Evolutionary conservation across 805 yeast species (phyloP).

Genomic region (Monosporozyma unispora): DNA sequence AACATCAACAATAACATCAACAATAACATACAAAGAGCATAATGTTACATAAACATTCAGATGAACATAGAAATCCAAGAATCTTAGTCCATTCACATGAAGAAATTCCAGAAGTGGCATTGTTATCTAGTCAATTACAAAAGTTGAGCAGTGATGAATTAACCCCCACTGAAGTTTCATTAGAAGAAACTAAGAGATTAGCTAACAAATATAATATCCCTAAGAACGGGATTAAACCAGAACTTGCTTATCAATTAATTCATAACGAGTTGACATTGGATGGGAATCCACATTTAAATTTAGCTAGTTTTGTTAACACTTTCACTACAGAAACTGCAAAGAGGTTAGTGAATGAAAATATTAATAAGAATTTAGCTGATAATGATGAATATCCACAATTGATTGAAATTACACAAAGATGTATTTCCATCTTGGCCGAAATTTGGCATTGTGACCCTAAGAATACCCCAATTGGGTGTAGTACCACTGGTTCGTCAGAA

Average conservation of each 20-base stretch:
- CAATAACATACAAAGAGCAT: no score
- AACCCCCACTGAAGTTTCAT: not conserved
- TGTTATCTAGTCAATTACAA: slow-evolving; percentile 13
- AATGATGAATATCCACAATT: slow-evolving; percentile 88
- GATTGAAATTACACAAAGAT: slow-evolving; percentile 69
- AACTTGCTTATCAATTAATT: slow-evolving; percentile 51
- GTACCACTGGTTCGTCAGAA: slow-evolving; percentile 90
- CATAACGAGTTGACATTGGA: slow-evolving; percentile 71
- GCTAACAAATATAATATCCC: slow-evolving; percentile 51
- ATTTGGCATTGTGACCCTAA: slow-evolving; percentile 65
- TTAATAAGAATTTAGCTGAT: slow-evolving; percentile 84
- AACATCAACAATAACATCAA: no score
- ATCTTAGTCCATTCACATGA: slow-evolving; percentile 5
- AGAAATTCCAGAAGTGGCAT: slow-evolving; percentile 9
- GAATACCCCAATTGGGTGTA: slow-evolving; percentile 62
- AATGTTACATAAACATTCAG: slow-evolving; percentile 17
- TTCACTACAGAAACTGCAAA: slow-evolving; percentile 45
- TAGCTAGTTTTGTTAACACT: slow-evolving; percentile 88
- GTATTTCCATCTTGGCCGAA: slow-evolving; percentile 69
- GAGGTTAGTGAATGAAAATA: slow-evolving; percentile 54
- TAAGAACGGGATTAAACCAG: slow-evolving; percentile 41
- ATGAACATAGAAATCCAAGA: slow-evolving; percentile 10
- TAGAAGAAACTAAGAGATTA: slow-evolving; percentile 5
- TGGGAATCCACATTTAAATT: slow-evolving; percentile 73
- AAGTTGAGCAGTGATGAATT: slow-evolving; percentile 3